Evolutionary conservation across 176 grass and related monocot species (phyloP), one percentile per base, ranked within the genome.

Genomic region (Phyllostachys edulis): DNA sequence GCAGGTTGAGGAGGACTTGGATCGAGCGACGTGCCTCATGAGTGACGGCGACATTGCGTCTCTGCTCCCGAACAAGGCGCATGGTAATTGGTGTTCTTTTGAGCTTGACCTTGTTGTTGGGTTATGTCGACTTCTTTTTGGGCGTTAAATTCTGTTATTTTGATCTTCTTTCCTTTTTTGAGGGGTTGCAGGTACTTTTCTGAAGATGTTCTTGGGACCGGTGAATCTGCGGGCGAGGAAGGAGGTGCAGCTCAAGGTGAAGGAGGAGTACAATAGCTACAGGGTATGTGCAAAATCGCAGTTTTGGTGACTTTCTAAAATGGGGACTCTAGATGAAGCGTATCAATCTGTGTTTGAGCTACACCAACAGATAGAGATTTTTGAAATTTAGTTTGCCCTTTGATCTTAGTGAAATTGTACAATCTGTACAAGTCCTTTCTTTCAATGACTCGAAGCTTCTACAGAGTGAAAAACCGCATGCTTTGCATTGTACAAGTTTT

Each of bases 221-320:
- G 76, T 99, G 61, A 99, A 99, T 84, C 86, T 99, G 56, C 91
- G 83, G 34, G 96, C 96, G 24, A 91, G 93, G 75, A 99, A 99
- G 59, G 96, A 99, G 45, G 91, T 99, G 46, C 96, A 96, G 88
- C 91, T 99, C 69, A 95, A 96, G 77, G 96, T 98, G 89, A 98
- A 98, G 77, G 91, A 98, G 76, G 96, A 98, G 82, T 96, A 98
- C 69, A 98, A 96, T 71, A 96, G 85, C 83, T 98, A 98, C 79
- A 93, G 94, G 85, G 96, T 98, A 96, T 83, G 89, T 80, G 46
- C 39, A 34, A 17, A 82, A 82, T 54, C 50, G 59, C 68, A 54
- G 10, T 85, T 23, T 66, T 66, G 21, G 5, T 78, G 37, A 6
- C 54, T 42, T 45, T 75, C 67, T 5, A 16, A 75, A 75, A 75